Conservation (phyloP, 495 filamentous ascomycete species). For the Penicillium herquei region DNA sequence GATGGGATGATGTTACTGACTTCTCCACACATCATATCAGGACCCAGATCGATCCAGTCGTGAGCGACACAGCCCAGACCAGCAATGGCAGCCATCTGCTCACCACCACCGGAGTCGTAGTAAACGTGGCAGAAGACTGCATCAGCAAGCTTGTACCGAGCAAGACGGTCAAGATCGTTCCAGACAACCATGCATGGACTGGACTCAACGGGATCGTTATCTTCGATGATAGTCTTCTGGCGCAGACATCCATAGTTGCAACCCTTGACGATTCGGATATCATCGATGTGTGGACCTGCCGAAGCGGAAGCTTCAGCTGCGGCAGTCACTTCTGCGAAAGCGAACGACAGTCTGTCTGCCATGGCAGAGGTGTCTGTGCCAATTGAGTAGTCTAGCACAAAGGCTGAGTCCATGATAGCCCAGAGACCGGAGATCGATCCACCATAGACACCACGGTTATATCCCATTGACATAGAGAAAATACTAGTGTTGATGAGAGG, state of each 20-base stretch:
- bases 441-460: conserved; percentile 10
- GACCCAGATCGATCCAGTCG: conserved; percentile 11
- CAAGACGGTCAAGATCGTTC: conserved; percentile 13
- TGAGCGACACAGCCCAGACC: conserved; percentile 11
- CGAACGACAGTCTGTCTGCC: conserved; percentile 11
- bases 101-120: conserved; percentile 13
- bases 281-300: conserved; percentile 11
- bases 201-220: conserved; percentile 12
- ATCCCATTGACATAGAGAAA: conserved; percentile 9
- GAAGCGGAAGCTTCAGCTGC: conserved; percentile 11
- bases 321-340: conserved; percentile 12
- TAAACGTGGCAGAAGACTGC: conserved; percentile 14
- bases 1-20: conserved; percentile 12
- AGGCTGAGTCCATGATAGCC: conserved; percentile 13
- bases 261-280: conserved; percentile 12
- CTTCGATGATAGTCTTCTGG: conserved; percentile 13
- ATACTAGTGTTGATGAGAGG: conserved; percentile 10
- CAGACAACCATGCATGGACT: conserved; percentile 10
- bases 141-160: conserved; percentile 12
- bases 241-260: conserved; percentile 9
- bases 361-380: conserved; percentile 10
- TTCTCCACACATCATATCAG: conserved; percentile 10
- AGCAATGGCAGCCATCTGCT: conserved; percentile 15
- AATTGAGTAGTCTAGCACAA: conserved; percentile 11
- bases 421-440: conserved; percentile 13